Percentiles rank a stretch among this genome's conserved stretches.
Conservation (phyloP, 139 green algal genomes). For the Pleodorina starrii region DNA sequence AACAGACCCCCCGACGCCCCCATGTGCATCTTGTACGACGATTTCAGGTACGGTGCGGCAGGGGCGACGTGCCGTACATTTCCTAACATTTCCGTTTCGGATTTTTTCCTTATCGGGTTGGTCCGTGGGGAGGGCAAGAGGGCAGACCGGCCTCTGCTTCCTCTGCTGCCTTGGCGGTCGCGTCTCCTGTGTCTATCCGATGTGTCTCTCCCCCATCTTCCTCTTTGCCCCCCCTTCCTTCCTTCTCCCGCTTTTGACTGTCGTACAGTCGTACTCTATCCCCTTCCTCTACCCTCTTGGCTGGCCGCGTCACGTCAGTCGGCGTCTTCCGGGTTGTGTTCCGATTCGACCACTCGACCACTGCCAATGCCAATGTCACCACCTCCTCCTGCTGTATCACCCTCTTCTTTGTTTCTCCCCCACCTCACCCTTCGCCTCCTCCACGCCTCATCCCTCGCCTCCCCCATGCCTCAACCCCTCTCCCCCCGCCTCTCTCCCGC, state of each 20-base stretch:
- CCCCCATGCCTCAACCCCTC: background rate
- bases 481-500: background rate
- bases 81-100: too few species aligned
- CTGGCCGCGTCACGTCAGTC: too few species aligned
- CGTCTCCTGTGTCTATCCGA: too few species aligned
- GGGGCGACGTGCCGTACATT: background rate
- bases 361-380: too few species aligned
- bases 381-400: too few species aligned
- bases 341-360: too few species aligned
- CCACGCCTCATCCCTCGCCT: background rate
- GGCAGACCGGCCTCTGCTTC: too few species aligned
- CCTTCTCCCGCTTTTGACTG: background rate
- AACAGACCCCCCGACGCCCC: slow-evolving; percentile 51
- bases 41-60: slow-evolving; percentile 43
- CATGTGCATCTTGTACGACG: slow-evolving; percentile 50
- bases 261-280: background rate
- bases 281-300: background rate
- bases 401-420: background rate
- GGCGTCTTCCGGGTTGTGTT: too few species aligned
- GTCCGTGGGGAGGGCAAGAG: too few species aligned
- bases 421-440: background rate
- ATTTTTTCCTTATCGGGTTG: too few species aligned
- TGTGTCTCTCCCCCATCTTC: background rate
- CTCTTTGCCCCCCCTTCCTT: background rate
- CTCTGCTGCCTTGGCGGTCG: too few species aligned